phyloP scores from a whole-genome alignment of 495 filamentous ascomycete genomes.

The Penicillium daleae region DNA sequence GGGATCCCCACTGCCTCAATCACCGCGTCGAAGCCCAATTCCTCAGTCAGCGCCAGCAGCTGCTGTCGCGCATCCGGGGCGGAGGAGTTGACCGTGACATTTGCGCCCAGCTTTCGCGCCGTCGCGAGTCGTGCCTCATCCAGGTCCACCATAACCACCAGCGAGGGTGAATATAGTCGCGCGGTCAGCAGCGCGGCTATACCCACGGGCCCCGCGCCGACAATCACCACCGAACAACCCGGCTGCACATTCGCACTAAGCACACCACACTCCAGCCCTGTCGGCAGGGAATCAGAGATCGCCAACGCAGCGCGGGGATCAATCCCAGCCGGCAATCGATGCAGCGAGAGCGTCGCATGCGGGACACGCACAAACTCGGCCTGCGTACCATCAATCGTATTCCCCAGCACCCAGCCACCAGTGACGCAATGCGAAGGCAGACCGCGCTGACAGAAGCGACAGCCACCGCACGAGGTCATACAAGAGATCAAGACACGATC shows the following conservation, averaged over 20 bases:
- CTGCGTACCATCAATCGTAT: conserved; percentile 52
- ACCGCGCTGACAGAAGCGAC: conserved; percentile 41
- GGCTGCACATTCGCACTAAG: conserved; percentile 48
- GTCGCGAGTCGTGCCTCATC: conserved; percentile 46
- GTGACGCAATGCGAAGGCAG: conserved; percentile 44
- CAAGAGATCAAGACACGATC: conserved; percentile 49
- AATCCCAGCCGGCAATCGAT: conserved; percentile 40
- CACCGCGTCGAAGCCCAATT: conserved; percentile 54
- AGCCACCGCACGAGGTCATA: conserved; percentile 45
- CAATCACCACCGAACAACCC: conserved; percentile 49
- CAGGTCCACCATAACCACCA: conserved; percentile 50
- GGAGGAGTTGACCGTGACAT: conserved; percentile 39
- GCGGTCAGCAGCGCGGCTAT: conserved; percentile 51
- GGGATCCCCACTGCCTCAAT: conserved; percentile 59
- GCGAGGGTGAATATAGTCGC: conserved; percentile 46
- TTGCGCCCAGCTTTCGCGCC: conserved; percentile 49
- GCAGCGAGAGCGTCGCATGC: conserved; percentile 47
- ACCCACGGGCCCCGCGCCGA: conserved; percentile 57
- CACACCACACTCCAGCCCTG: conserved; percentile 53
- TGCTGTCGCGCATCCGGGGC: conserved; percentile 31
- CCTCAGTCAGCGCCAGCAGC: conserved; percentile 44
- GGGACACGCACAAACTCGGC: conserved; percentile 55
- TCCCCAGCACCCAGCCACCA: conserved; percentile 47
- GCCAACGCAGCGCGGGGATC: conserved; percentile 44
- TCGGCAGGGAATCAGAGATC: conserved; percentile 54